Percentiles rank a stretch among this genome's conserved stretches.
Evolutionary conservation across 345 rosid species (phyloP).

Genomic region (Gossypium stocksii): DNA sequence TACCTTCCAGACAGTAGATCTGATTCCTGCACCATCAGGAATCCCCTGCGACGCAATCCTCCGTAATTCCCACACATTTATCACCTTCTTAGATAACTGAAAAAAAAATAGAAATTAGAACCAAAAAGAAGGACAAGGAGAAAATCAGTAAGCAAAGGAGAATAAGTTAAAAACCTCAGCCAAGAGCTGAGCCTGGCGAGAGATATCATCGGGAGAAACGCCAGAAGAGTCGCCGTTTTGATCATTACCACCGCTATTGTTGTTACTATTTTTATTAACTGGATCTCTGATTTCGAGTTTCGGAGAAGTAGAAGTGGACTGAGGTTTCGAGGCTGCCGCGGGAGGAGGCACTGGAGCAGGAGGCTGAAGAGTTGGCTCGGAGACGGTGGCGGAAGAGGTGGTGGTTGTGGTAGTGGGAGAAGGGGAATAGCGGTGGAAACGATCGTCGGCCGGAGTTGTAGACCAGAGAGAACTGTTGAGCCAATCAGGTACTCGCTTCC

Average conservation of each 20-base stretch:
- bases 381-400: slow-evolving; percentile 22
- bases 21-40: slow-evolving; percentile 82
- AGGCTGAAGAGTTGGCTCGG: slow-evolving; percentile 31
- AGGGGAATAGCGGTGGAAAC: slow-evolving; percentile 26
- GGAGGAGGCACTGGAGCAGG: slow-evolving; percentile 43
- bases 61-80: slow-evolving; percentile 73
- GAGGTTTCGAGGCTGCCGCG: slow-evolving; percentile 23
- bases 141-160: not conserved
- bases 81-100: slow-evolving; percentile 78
- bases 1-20: slow-evolving; percentile 93
- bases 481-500: slow-evolving; percentile 93
- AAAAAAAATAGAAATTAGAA: slow-evolving; percentile 3
- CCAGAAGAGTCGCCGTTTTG: slow-evolving; percentile 28
- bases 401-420: slow-evolving; percentile 18
- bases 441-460: slow-evolving; percentile 46
- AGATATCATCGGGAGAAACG: slow-evolving; percentile 58
- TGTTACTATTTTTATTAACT: slow-evolving; percentile 17
- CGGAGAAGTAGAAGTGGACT: slow-evolving; percentile 31
- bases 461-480: slow-evolving; percentile 94
- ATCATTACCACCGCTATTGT: slow-evolving; percentile 15
- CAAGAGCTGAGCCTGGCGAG: slow-evolving; percentile 72
- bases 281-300: slow-evolving; percentile 39
- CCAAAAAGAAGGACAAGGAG: not conserved
- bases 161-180: slow-evolving; percentile 49
- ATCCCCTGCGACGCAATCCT: slow-evolving; percentile 76